Conservation (phyloP, 305 asterid genomes). For the Fraxinus sp. region DNA sequence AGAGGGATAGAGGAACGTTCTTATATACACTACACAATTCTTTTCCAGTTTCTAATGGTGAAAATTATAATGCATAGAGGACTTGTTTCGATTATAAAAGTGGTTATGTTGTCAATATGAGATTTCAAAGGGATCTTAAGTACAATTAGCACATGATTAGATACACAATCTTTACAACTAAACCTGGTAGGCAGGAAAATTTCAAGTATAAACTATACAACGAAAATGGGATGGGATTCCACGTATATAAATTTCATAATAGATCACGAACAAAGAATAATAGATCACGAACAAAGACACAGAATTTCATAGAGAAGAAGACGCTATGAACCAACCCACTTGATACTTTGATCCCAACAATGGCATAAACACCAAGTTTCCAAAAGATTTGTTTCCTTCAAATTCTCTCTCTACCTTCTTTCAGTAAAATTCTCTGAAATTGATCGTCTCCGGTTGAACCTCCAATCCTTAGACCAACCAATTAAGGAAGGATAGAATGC, state of each 20-base stretch:
- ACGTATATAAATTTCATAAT: background rate
- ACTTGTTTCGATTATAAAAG: background rate
- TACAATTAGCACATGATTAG: background rate
- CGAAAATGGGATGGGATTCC: background rate
- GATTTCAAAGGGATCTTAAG: background rate
- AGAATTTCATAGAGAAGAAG: background rate
- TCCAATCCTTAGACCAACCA: constrained; percentile 61
- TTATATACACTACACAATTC: background rate
- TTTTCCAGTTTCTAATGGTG: background rate
- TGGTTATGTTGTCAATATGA: background rate
- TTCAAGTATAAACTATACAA: constrained; percentile 32
- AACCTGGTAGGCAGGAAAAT: background rate
- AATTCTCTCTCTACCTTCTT: constrained; percentile 33
- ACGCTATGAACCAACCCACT: background rate
- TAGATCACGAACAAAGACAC: background rate
- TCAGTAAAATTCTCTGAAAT: constrained; percentile 51
- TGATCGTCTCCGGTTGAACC: constrained; percentile 57
- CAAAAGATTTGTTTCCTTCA: constrained; percentile 20
- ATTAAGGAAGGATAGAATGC: constrained; percentile 64
- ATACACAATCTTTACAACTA: background rate
- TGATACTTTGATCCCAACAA: constrained; percentile 6
- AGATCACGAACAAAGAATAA: background rate
- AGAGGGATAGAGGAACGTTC: background rate
- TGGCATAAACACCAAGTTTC: constrained; percentile 13
- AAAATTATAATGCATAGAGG: background rate